These are phyloP conservation scores for Aspergillus fischeri DNA, from an alignment of 2,329 filamentous ascomycete species.

Conservation along the genomic window DNA sequence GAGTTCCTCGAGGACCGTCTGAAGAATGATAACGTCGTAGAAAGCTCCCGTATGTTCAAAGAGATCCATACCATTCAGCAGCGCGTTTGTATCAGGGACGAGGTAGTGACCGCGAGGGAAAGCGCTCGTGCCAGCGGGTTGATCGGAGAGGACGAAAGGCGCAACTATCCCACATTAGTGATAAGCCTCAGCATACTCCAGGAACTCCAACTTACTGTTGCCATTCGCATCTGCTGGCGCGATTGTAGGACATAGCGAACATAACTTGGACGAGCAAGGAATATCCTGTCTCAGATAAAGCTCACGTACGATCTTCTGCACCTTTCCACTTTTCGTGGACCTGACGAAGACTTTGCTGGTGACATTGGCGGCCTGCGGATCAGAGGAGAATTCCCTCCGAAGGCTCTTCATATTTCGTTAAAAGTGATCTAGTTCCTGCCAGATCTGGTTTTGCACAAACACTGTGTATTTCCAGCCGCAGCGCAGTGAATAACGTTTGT, in stretches of 20 bases:
- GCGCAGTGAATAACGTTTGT: conserved; percentile 12
- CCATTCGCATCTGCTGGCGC: conserved; percentile 77
- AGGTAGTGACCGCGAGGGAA: conserved; percentile 90
- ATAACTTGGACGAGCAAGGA: conserved; percentile 90
- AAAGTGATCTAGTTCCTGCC: conserved; percentile 9
- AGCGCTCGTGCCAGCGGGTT: conserved; percentile 74
- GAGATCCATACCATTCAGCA: conserved; percentile 93
- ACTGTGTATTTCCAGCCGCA: conserved; percentile 18
- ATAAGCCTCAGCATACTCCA: background rate
- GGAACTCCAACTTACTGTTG: conserved; percentile 51
- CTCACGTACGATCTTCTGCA: conserved; percentile 97
- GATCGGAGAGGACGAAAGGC: conserved; percentile 84
- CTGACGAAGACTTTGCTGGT: conserved; percentile 95
- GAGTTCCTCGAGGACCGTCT: conserved; percentile 94
- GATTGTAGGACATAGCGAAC: conserved; percentile 66
- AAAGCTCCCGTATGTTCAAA: conserved; percentile 91
- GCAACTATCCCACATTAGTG: conserved; percentile 51
- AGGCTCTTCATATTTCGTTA: conserved; percentile 56
- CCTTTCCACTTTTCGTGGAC: conserved; percentile 91
- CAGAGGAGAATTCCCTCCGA: conserved; percentile 52
- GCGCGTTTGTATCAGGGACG: conserved; percentile 91
- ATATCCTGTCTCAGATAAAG: conserved; percentile 95
- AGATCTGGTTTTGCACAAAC: conserved; percentile 3
- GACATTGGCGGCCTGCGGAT: conserved; percentile 64
- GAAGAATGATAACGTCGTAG: conserved; percentile 93